phyloP scores from a whole-genome alignment of 805 yeast species.

The Cyberlindnera lachancei region DNA sequence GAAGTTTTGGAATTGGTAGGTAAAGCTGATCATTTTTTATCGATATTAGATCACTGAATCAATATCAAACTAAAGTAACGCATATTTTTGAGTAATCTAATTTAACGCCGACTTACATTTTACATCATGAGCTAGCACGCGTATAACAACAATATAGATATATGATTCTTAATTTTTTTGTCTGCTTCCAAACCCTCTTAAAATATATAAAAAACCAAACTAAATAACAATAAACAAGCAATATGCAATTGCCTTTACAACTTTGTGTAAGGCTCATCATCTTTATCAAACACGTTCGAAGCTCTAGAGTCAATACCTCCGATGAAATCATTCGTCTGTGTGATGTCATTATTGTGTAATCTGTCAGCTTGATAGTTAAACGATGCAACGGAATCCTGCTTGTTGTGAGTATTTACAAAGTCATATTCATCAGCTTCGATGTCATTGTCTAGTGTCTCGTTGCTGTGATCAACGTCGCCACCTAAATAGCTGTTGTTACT shows the following conservation, averaged over 20 bases:
- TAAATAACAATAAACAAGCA: not conserved
- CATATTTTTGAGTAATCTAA: too few species aligned
- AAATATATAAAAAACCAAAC: not conserved
- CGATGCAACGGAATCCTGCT: conserved; percentile 15
- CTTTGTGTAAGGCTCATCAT: conserved; percentile 1
- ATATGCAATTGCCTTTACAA: not conserved
- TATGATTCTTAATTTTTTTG: too few species aligned
- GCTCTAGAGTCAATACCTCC: conserved; percentile 2
- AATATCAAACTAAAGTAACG: too few species aligned
- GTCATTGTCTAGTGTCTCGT: too few species aligned
- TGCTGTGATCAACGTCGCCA: not conserved
- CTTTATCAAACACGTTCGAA: not conserved
- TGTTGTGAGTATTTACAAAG: conserved; percentile 10
- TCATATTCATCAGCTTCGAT: conserved; percentile 2
- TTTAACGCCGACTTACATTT: too few species aligned
- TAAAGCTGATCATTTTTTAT: too few species aligned
- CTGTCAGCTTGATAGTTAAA: conserved; percentile 11
- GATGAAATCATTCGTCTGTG: conserved; percentile 20
- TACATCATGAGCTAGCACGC: too few species aligned
- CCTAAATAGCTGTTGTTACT: conserved; percentile 5
- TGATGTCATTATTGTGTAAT: conserved; percentile 5
- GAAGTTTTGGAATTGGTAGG: too few species aligned
- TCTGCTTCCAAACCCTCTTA: too few species aligned
- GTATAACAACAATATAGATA: too few species aligned
- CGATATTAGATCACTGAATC: too few species aligned